phyloP scores from a whole-genome alignment of 345 rosid species.

The Euphorbia tirucalli region DNA sequence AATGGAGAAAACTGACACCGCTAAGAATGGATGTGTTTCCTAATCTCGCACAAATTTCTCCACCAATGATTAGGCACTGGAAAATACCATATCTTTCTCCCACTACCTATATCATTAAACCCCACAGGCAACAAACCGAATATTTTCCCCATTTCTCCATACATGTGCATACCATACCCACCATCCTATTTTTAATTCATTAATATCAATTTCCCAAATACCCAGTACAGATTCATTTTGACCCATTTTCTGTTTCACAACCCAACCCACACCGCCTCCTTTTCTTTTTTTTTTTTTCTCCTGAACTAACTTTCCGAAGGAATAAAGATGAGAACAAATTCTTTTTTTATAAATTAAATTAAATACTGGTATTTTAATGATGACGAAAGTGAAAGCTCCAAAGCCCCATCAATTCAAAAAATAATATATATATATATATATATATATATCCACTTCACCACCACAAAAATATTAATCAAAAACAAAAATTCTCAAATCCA shows the following conservation, averaged over 20 bases:
- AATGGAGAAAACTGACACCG: constrained; percentile 1
- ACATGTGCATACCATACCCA: constrained; percentile 29
- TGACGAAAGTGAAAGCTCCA: constrained; percentile 11
- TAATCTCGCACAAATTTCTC: constrained; percentile 23
- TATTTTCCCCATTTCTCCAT: constrained; percentile 13
- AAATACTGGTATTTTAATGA: neutral
- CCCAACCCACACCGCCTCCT: neutral
- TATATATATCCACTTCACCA: too few species aligned
- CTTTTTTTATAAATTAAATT: neutral
- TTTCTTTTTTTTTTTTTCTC: neutral
- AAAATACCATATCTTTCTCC: constrained; percentile 9
- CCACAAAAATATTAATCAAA: neutral
- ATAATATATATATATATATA: too few species aligned
- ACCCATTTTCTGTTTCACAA: neutral
- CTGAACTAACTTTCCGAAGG: neutral
- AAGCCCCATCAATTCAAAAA: neutral
- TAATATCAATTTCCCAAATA: neutral
- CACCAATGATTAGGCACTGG: constrained; percentile 30
- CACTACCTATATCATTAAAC: neutral
- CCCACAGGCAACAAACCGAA: constrained; percentile 16
- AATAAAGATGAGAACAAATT: neutral
- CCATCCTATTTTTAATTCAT: neutral
- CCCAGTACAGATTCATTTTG: neutral
- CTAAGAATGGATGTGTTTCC: constrained; percentile 28
- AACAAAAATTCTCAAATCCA: constrained; percentile 30